Base-by-base conservation (phyloP, 1,284 basidiomycete species). In the Ceratobasidium sp. region DNA sequence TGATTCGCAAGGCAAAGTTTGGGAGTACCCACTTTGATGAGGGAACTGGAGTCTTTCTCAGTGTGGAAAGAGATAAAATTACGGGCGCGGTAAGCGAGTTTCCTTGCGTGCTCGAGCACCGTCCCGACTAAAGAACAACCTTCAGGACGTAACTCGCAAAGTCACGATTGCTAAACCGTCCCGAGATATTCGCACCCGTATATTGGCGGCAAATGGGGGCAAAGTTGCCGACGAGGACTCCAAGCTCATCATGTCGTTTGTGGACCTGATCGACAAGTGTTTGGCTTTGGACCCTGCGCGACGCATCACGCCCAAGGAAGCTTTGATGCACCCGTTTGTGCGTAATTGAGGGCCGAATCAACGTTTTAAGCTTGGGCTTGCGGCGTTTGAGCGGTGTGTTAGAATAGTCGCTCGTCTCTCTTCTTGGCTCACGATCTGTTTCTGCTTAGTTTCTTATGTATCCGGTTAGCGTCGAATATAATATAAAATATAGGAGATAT, bases 21-120 rank as follows among this genome's bases (percentile, higher is more conserved):
- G 94, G 94, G 1, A 91, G 94, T 64, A 86, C 94, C 81, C 98
- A 97, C 83, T 99, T 99, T 81, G 97, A 99, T 83, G 96, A 98
- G 77, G 49, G 49, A 9, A 90, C 92, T 85, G 91, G 93, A 65
- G 91, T 89, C 22, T 95, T 96, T 81, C 82, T 85, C 79, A 94
- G 90, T 79, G 86, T 95, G 1, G 96, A 97, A 82, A 90, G 87
- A 80, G 95, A 96, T 82, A 91, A 92, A 79, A 90, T 95, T 54
- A 95, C 94, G 1, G 93, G 94, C 15, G 86, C 88, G 76, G 95
- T 96, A 81, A 83, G 94, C 90, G 61, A 56, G 64, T 43, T 37
- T 15, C 25, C 40, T 77, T 68, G 52, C 25, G 43, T 77, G n/a
- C n/a, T n/a, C 65, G 64, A 25, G 13, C n/a, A 37, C 22, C 4